Base-by-base conservation (phyloP, 2,329 filamentous ascomycete genomes). In the Ophiocordyceps polyrhachis-furcata region DNA sequence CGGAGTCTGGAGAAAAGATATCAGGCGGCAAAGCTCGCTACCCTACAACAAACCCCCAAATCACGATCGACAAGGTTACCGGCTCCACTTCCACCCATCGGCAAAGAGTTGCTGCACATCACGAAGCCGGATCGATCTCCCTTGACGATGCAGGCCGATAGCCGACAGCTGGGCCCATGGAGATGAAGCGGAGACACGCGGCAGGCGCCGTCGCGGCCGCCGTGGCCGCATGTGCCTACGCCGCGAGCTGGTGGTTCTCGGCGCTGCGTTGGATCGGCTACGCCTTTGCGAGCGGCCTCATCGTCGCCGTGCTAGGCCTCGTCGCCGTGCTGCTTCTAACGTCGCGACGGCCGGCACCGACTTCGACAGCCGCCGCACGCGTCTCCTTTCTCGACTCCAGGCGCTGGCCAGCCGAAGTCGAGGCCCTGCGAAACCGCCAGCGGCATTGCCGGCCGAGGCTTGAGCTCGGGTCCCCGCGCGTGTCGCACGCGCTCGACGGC, bases 181-280 rank as follows among this genome's bases (percentile, higher is more conserved):
- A 76, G 71, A 70, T 85, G 67, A 76, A 76, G 69, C 75, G 76
- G 66, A 77, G 75, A 71, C 73, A 87, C 73, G 71, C 79, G 62
- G 70, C 76, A 60, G 62, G 83, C 62, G 77, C 78, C 60, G 73
- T 71, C 61, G 61, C 81, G 59, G 77, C 72, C 61, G 73, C 70
- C 61, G 85, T 94, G 63, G 69, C 95, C 60, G 81, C 85, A 59
- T 96, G 89, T 89, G 83, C 84, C 49, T 81, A 88, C 60, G 73
- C 81, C 48, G 80, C 85, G 52, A 79, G 83, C 66, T 93, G 83
- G 79, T 69, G 87, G 55, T 38, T 17, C 17, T 87, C 89, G 28
- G 67, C 78, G 48, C 68, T 96, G 52, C 85, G 86, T 60, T 93
- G 83, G 73, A 71, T 84, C 40, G 84, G 83, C 55, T 83, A 93